Evolutionary conservation across 345 rosid species (phyloP).

Genomic region (Sonneratia alba): DNA sequence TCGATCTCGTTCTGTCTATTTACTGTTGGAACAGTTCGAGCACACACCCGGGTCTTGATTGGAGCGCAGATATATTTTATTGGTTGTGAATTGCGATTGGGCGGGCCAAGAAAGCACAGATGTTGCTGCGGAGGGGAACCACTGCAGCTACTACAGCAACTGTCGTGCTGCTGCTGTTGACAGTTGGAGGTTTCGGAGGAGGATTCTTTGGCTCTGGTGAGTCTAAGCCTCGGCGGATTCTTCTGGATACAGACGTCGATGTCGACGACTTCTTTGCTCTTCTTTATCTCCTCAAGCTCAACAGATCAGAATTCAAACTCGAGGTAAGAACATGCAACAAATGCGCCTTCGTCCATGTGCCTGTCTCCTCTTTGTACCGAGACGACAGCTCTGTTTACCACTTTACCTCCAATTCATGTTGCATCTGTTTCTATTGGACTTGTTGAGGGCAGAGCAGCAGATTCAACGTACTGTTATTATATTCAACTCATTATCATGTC

Average conservation of each 20-base stretch:
- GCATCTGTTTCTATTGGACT: neutral
- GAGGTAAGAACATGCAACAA: slow-evolving; percentile 34
- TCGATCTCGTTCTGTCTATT: too few relatives aligned
- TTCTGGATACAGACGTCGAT: slow-evolving; percentile 77
- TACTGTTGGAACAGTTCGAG: neutral
- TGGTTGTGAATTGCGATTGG: too few relatives aligned
- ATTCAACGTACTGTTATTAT: neutral
- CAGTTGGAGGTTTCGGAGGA: slow-evolving; percentile 17
- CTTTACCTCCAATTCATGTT: neutral
- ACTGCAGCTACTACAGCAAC: neutral
- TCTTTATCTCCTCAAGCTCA: slow-evolving; percentile 72
- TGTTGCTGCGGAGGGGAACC: neutral
- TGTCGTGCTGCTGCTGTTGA: slow-evolving; percentile 8
- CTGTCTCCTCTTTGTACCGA: too few relatives aligned
- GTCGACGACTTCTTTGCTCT: slow-evolving; percentile 86
- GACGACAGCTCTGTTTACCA: too few relatives aligned
- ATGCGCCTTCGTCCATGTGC: neutral
- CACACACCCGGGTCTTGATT: neutral
- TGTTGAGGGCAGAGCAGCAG: neutral
- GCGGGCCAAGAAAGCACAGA: neutral
- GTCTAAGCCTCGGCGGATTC: slow-evolving; percentile 43
- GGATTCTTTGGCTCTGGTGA: slow-evolving; percentile 13
- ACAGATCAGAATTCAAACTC: slow-evolving; percentile 62
- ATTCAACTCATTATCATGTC: neutral
- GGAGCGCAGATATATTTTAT: neutral